A percentile compares a stretch with the other conserved stretches of the same genome.
Conservation (phyloP, 306 rosid species). For the Luffa aegyptiaca region DNA sequence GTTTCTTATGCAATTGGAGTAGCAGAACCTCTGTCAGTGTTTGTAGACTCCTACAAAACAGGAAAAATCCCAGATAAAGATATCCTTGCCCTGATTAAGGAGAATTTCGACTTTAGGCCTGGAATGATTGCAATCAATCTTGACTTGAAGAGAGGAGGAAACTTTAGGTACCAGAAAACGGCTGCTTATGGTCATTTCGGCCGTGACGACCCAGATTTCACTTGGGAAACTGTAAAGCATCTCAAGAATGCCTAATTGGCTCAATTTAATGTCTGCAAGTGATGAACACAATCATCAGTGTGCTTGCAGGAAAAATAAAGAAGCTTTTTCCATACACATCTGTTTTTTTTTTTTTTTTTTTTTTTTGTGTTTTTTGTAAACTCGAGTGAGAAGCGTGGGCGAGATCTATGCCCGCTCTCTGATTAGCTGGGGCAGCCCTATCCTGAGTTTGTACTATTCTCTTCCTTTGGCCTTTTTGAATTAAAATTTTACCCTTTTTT, state of each 20-base stretch:
- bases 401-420: background rate
- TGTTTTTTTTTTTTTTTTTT: background rate
- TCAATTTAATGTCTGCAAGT: background rate
- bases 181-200: slow-evolving; percentile 20
- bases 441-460: background rate
- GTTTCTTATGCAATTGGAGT: slow-evolving; percentile 23
- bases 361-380: background rate
- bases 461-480: background rate
- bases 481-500: background rate
- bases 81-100: slow-evolving; percentile 15
- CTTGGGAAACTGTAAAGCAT: slow-evolving; percentile 20
- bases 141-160: slow-evolving; percentile 16
- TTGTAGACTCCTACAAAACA: slow-evolving; percentile 17
- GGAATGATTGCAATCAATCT: slow-evolving; percentile 20
- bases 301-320: slow-evolving; percentile 1
- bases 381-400: background rate
- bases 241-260: slow-evolving; percentile 36
- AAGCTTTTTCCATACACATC: background rate
- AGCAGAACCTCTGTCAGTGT: slow-evolving; percentile 17
- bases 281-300: background rate
- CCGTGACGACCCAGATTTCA: slow-evolving; percentile 17
- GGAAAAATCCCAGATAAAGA: slow-evolving; percentile 21
- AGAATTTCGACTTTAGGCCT: slow-evolving; percentile 16
- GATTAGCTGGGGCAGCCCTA: background rate
- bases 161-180: slow-evolving; percentile 17